These are phyloP conservation scores for Periconia digitata DNA, from an alignment of 2,329 filamentous ascomycete species.

Conservation along the genomic window DNA sequence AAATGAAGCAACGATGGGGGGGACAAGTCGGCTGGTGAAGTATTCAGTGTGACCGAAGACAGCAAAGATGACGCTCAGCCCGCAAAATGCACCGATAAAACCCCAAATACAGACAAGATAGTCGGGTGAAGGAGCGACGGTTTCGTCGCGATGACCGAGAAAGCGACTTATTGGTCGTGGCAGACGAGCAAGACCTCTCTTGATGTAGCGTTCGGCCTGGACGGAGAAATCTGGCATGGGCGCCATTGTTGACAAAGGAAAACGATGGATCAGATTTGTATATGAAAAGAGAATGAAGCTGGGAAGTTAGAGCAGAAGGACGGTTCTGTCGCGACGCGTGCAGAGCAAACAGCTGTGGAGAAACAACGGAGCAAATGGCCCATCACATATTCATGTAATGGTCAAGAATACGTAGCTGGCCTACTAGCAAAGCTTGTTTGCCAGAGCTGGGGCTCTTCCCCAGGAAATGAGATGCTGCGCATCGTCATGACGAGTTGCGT, in stretches of 20 bases:
- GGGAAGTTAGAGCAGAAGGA: too few species aligned
- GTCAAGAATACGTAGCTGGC: background rate
- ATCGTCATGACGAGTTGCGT: background rate
- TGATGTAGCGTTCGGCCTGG: conserved; percentile 31
- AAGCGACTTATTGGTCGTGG: conserved; percentile 69
- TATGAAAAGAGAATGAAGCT: background rate
- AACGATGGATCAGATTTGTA: background rate
- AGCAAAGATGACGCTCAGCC: conserved; percentile 44
- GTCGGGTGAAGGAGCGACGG: conserved; percentile 27
- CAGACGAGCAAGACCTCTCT: conserved; percentile 46
- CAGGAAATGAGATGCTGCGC: background rate
- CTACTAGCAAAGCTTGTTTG: background rate
- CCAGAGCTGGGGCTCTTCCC: background rate
- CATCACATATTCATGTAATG: background rate
- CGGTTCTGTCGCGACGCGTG: too few species aligned
- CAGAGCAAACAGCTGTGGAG: background rate
- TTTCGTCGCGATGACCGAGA: conserved; percentile 50
- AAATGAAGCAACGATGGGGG: conserved; percentile 46
- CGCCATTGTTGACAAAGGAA: background rate
- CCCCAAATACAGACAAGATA: conserved; percentile 44
- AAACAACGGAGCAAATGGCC: background rate
- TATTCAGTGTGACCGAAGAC: conserved; percentile 44
- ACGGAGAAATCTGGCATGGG: conserved; percentile 23
- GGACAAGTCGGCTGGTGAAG: conserved; percentile 43
- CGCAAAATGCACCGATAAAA: conserved; percentile 47